Evolutionary conservation across 805 yeast genomes (phyloP), one percentile per base, ranked within the genome.

Genomic region (Saccharomycopsis synnaedendra): DNA sequence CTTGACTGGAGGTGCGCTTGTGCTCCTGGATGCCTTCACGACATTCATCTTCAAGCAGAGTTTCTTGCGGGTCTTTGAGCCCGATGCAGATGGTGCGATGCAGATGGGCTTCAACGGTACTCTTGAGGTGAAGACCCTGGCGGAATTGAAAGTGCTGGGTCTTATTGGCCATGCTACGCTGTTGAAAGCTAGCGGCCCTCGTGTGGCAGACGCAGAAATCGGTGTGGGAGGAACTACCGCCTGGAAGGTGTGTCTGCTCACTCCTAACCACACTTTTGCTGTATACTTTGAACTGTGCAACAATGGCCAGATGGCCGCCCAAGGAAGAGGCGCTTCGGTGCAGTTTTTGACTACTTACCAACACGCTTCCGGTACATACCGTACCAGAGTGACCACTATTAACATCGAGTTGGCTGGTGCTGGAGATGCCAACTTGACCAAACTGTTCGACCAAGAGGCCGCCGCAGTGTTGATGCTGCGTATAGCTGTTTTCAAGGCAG

Each of bases 31-130:
- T 69, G 88, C 96, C 7, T 90, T 90, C 70, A 87, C 94, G 39
- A 89, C 97, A 9, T 82, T 96, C 5, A 88, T 89, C 56, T 89
- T 89, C 74, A 87, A 88, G 64, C 95, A 89, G 67, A 83, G 95
- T 10, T 84, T 85, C 65, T 77, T 86, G 63, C 82, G 95, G 62
- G 72, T 88, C 56, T 93, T 89, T 70, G 73, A 76, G 57, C 88
- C 85, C 61, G 97, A 93, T 63, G 89, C 82, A 48, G 36, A 34
- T 34, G 96, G 95, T 45, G 84, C 74, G 64, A 75, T 95, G 61
- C 75, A 78, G 55, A 85, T 85, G 84, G 96, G 94, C 34, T 85
- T 86, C 74, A 89, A 86, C 61, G 97, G 94, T 52, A 75, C 80
- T 35, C 68, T 93, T 61, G 89, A 89, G 57, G 88, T 93, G 43